Base-by-base conservation (phyloP, 2,329 filamentous ascomycete genomes). In the Neonectria punicea region DNA sequence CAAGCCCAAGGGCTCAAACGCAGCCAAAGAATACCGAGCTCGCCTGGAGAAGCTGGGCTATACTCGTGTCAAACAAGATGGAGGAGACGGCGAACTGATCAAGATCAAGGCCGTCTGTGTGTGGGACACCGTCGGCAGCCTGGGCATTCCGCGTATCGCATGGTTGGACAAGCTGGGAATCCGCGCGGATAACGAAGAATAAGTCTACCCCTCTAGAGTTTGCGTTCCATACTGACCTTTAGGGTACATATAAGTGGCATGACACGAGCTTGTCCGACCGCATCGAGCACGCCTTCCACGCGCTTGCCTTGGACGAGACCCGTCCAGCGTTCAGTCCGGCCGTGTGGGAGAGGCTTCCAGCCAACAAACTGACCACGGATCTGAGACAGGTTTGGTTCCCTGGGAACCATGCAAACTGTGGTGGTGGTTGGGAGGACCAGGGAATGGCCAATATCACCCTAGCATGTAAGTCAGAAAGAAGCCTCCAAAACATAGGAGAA, bases 331-430 rank as follows among this genome's bases (percentile, higher is more conserved):
- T 89, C 64, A 78, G 76, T n/a, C 86, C 86, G 13, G 84, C 86
- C 2, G 75, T 89, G 1, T 89, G 85, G 86, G 84, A 87, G 68
- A 78, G 82, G 20, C 75, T 77, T 9, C 76, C 76, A 0, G 74
- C 77, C 28, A 79, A 81, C 32, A 76, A 74, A 39, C 71, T 77
- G 14, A 78, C 75, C 22, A 83, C 82, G 2, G 80, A 86, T 63
- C 76, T 86, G 49, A 79, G 83, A 30, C 84, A 86, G 66, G 83
- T 85, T 13, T 90, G 89, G 89, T 93, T 94, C 72, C 89, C 91
- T 0, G 91, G 91, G 7, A 87, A 86, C 54, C 92, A 94, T 74
- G 88, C 84, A 11, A 91, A 93, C 70, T 87, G 92, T 51, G 91
- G 91, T 5, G 91, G 91, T 34, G 90, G 91, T 2, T 91, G 87